phyloP scores from a whole-genome alignment of 768 basidiomycete species.

The Lactarius evosmus region DNA sequence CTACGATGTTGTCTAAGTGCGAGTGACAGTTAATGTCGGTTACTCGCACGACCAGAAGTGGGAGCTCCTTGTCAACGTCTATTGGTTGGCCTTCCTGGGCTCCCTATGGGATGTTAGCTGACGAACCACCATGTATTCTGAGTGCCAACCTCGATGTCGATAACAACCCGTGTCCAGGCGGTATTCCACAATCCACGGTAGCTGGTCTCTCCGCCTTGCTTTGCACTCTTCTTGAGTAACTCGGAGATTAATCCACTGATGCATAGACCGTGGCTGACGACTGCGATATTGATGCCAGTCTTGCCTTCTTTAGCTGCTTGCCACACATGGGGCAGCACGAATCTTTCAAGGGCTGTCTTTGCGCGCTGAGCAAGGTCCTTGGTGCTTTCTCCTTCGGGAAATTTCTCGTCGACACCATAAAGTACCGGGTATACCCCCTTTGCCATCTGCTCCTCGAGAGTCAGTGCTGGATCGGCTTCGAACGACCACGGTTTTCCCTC shows the following conservation, averaged over 20 bases:
- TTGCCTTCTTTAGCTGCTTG: conserved; percentile 40
- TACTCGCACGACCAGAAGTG: conserved; percentile 44
- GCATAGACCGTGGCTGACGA: conserved; percentile 76
- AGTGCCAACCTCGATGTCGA: conserved; percentile 45
- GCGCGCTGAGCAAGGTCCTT: conserved; percentile 61
- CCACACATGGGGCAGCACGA: conserved; percentile 56
- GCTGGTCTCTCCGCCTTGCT: conserved; percentile 35
- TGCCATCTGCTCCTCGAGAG: conserved; percentile 46
- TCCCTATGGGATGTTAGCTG: conserved; percentile 32
- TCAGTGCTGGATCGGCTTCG: conserved; percentile 21
- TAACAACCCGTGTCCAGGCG: conserved; percentile 58
- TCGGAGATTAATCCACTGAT: conserved; percentile 52
- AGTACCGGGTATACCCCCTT: conserved; percentile 53
- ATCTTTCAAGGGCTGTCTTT: conserved; percentile 45
- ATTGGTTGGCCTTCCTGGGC: conserved; percentile 29
- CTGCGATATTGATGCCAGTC: conserved; percentile 50
- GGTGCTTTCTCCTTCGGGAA: conserved; percentile 69
- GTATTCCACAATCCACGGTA: conserved; percentile 62
- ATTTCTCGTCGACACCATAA: conserved; percentile 46
- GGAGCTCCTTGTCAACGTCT: conserved; percentile 32
- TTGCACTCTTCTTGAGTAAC: conserved; percentile 44
- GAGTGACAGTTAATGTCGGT: conserved; percentile 53
- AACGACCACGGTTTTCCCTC: conserved; percentile 58
- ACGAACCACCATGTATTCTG: neutral
- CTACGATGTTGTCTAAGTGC: conserved; percentile 56